Evolutionary conservation across 768 basidiomycete genomes (phyloP), one percentile per base, ranked within the genome.

Genomic region (Mycena haematopus): DNA sequence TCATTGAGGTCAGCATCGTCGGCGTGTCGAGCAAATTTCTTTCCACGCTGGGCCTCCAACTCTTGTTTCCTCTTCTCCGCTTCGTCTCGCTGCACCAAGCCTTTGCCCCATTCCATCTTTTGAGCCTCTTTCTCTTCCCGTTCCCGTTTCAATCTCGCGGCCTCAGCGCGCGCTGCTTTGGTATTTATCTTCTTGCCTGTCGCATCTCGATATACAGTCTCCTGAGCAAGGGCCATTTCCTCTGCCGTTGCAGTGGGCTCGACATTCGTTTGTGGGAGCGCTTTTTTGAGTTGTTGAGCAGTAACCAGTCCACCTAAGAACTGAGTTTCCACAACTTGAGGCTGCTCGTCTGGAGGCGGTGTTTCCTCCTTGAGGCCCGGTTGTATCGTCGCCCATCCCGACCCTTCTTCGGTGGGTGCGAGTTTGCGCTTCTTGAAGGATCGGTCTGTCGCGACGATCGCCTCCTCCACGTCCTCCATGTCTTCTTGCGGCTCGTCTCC

Each of bases 81-180:
- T 62, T 95, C 91, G 24, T 92, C 90, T 62, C 88, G 79, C 78
- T 99, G 97, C 40, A 95, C 91, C 36, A 99, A 71, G 31, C 97
- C 97, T 75, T 96, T 99, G 0, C 94, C 95, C 97, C 97, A 99
- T 73, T 96, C 93, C 93, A 96, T 95, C 79, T 93, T 96, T 72
- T 85, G 79, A 52, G 91, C 91, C 71, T 96, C 93, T 71, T 86
- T 87, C 77, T 97, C 92, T 73, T 95, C 89, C 60, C 82, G 80
- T 72, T 94, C 90, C 22, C 93, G 83, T 70, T 95, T 94, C 74
- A 84, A 73, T 66, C 88, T 80, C 45, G 90, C 90, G 31, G 93
- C 93, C 70, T 96, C 95, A 15, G 93, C 96, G 59, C 83, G 85
- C 29, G 89, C 91, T 1, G 90, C 84, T 72, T 92, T 93, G 54